Conservation (phyloP, 495 filamentous ascomycete genomes). For the Cercophora sp. region DNA sequence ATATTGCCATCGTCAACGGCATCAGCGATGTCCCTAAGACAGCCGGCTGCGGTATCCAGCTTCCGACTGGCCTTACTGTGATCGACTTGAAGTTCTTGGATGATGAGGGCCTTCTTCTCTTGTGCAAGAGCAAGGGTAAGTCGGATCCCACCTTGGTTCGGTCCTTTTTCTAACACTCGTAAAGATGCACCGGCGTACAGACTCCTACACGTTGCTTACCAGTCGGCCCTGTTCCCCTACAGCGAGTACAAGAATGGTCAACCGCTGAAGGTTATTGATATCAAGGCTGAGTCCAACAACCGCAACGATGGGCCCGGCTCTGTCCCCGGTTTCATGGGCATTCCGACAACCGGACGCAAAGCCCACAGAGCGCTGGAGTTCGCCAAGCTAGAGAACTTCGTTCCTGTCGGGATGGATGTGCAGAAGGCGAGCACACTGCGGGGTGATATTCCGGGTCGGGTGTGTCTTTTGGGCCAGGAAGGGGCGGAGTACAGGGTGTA, state of each 20-base stretch:
- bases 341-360: background rate
- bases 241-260: background rate
- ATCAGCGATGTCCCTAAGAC: conserved; percentile 32
- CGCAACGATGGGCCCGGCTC: background rate
- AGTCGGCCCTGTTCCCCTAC: background rate
- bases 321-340: background rate
- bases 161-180: too few relatives aligned
- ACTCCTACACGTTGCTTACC: background rate
- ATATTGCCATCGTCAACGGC: conserved; percentile 38
- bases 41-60: conserved; percentile 29
- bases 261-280: background rate
- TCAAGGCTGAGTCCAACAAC: background rate
- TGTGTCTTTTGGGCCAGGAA: conserved; percentile 45
- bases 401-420: conserved; percentile 46
- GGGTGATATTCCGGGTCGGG: conserved; percentile 35
- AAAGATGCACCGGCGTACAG: background rate
- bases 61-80: conserved; percentile 37
- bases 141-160: background rate
- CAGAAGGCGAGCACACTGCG: conserved; percentile 30
- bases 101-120: conserved; percentile 37
- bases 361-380: conserved; percentile 23
- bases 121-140: conserved; percentile 40
- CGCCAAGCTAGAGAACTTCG: conserved; percentile 32
- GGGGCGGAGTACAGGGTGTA: conserved; percentile 40
- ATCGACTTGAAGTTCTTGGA: conserved; percentile 50